Conservation (phyloP, 1,284 basidiomycete genomes). For the Rhodotorula sp. region DNA sequence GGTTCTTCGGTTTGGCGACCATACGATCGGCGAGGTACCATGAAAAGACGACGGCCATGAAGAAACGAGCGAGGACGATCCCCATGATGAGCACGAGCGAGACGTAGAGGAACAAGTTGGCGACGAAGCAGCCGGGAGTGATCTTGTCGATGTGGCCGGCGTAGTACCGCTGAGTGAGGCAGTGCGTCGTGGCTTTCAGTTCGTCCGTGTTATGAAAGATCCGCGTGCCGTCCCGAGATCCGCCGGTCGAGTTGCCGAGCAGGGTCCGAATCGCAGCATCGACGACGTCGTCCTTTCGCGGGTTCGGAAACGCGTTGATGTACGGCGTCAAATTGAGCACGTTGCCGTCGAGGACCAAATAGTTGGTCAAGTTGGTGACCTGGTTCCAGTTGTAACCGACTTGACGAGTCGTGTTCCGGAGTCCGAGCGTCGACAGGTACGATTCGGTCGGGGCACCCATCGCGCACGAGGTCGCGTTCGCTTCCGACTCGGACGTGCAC, state of each 20-base stretch:
- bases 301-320: constrained; percentile 65
- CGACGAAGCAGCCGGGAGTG: constrained; percentile 91
- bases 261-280: constrained; percentile 79
- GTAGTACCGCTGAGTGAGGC: constrained; percentile 77
- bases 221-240: constrained; percentile 83
- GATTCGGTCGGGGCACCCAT: constrained; percentile 49
- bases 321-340: constrained; percentile 94
- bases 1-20: constrained; percentile 68
- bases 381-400: constrained; percentile 88
- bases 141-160: constrained; percentile 96
- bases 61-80: constrained; percentile 85
- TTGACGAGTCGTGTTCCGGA: constrained; percentile 63
- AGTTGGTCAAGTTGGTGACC: constrained; percentile 65
- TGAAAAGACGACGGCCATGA: constrained; percentile 94
- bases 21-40: constrained; percentile 87
- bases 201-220: constrained; percentile 72
- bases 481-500: constrained; percentile 56
- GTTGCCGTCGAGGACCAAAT: constrained; percentile 84
- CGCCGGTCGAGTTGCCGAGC: constrained; percentile 54
- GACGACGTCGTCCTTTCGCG: constrained; percentile 71
- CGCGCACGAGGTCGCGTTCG: constrained; percentile 57
- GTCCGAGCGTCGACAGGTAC: constrained; percentile 55
- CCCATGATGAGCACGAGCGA: constrained; percentile 88
- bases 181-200: constrained; percentile 67
- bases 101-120: constrained; percentile 82